Evolutionary conservation across 2,329 filamentous ascomycete species (phyloP).

Genomic region (Verticillium albo-atrum): DNA sequence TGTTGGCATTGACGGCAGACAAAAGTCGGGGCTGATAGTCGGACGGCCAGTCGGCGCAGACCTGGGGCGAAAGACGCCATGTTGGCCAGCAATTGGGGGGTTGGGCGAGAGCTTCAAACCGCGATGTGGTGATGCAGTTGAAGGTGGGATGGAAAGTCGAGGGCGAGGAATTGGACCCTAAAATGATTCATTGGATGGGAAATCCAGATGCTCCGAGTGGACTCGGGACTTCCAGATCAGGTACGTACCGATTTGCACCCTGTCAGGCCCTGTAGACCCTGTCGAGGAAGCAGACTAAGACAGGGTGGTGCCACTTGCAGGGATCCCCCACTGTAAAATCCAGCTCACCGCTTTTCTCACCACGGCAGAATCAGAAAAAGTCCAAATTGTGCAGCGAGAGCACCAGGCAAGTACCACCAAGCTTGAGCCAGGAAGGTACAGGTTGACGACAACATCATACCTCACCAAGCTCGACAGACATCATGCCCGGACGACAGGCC

Average conservation of each 20-base stretch:
- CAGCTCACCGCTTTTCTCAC: slow-evolving; percentile 13
- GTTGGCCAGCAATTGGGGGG: slow-evolving; percentile 1
- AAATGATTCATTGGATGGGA: background rate
- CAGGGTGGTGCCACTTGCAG: background rate
- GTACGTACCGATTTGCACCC: background rate
- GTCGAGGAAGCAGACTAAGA: background rate
- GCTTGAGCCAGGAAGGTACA: background rate
- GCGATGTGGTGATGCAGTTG: background rate
- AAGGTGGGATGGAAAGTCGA: background rate
- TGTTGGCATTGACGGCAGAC: slow-evolving; percentile 45
- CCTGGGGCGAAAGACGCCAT: slow-evolving; percentile 40
- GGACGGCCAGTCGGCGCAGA: slow-evolving; percentile 34
- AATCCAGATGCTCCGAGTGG: slow-evolving; percentile 3
- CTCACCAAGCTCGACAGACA: slow-evolving; percentile 7
- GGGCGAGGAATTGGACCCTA: background rate
- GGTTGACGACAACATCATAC: background rate
- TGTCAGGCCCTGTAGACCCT: background rate
- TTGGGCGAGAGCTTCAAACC: background rate
- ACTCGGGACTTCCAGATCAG: background rate
- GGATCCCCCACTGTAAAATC: slow-evolving; percentile 11
- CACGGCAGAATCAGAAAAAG: slow-evolving; percentile 14
- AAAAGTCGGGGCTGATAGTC: slow-evolving; percentile 33
- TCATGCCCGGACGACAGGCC: slow-evolving; percentile 55
- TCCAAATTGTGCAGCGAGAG: background rate
- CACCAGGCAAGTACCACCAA: background rate